phyloP scores from a whole-genome alignment of 371 early-diverging fungal genomes.

The Thermomucor indicae-seudaticae region DNA sequence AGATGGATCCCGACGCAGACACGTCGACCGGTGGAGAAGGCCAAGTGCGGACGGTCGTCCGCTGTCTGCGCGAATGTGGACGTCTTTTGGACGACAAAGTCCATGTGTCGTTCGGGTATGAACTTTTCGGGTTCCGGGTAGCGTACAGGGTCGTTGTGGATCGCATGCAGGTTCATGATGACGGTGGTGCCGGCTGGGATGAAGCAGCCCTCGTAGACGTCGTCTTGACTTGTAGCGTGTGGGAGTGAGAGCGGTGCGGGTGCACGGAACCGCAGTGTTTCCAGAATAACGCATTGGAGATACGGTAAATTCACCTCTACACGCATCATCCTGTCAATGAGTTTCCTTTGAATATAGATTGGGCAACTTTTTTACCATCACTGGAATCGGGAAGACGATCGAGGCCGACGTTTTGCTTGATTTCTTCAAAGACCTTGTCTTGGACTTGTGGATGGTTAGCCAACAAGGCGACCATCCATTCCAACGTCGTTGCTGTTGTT shows the following conservation, averaged over 20 bases:
- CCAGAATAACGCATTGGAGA: conserved; percentile 45
- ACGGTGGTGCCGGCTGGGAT: conserved; percentile 47
- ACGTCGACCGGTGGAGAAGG: conserved; percentile 46
- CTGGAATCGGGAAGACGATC: conserved; percentile 27
- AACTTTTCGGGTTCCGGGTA: conserved; percentile 30
- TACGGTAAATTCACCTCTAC: conserved; percentile 28
- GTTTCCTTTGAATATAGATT: background rate
- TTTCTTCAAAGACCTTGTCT: conserved; percentile 35
- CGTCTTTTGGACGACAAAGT: conserved; percentile 13
- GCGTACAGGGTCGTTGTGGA: conserved; percentile 26
- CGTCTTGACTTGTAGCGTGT: conserved; percentile 38
- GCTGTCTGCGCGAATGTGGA: conserved; percentile 25
- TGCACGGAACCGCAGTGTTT: conserved; percentile 35
- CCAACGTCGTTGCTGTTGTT: conserved; percentile 36
- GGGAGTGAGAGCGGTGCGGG: conserved; percentile 45
- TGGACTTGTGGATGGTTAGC: conserved; percentile 42
- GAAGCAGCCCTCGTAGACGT: conserved; percentile 32
- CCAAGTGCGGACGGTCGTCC: conserved; percentile 37
- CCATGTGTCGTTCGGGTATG: conserved; percentile 38
- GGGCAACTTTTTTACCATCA: conserved; percentile 34
- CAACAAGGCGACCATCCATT: conserved; percentile 39
- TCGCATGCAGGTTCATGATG: conserved; percentile 39
- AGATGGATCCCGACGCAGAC: conserved; percentile 50
- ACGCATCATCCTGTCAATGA: background rate
- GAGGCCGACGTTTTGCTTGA: conserved; percentile 21